Conservation (phyloP, 2,329 filamentous ascomycete species). For the Plectosphaerella plurivora region DNA sequence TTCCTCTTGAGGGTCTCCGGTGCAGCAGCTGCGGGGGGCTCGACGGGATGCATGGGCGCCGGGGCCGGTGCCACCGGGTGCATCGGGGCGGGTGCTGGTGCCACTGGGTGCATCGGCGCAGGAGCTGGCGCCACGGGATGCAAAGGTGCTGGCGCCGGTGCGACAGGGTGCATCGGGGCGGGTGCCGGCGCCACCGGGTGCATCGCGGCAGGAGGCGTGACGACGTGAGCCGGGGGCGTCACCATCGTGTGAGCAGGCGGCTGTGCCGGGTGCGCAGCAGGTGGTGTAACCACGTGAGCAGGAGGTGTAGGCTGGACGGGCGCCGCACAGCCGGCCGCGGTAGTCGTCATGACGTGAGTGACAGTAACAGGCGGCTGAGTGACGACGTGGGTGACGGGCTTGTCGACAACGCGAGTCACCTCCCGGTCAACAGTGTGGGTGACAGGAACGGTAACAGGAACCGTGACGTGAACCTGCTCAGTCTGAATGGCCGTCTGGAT, state of each 20-base stretch:
- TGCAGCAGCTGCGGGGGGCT: not conserved
- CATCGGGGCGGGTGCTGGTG: conserved; percentile 1
- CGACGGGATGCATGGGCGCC: not conserved
- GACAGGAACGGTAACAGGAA: conserved; percentile 2
- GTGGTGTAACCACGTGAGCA: not conserved
- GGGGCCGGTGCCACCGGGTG: conserved; percentile 1
- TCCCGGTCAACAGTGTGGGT: conserved; percentile 5
- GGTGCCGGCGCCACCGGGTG: not conserved
- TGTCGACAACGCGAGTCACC: conserved; percentile 1
- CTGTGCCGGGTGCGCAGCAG: not conserved
- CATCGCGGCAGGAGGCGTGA: not conserved
- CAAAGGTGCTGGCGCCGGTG: conserved; percentile 1
- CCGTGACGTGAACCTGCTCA: conserved; percentile 3
- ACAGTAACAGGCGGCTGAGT: not conserved
- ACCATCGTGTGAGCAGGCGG: not conserved
- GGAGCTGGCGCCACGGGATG: conserved; percentile 2
- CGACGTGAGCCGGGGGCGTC: not conserved
- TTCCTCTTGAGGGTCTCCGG: not conserved
- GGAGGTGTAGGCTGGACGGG: not conserved
- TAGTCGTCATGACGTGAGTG: conserved; percentile 2
- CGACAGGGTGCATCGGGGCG: not conserved
- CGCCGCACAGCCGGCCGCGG: not conserved
- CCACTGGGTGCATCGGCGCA: not conserved
- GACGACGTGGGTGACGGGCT: conserved; percentile 3
- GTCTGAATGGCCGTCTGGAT: conserved; percentile 5